Evolutionary conservation across 345 rosid genomes (phyloP), one percentile per base, ranked within the genome.

Genomic region (Euphorbia lathyris): DNA sequence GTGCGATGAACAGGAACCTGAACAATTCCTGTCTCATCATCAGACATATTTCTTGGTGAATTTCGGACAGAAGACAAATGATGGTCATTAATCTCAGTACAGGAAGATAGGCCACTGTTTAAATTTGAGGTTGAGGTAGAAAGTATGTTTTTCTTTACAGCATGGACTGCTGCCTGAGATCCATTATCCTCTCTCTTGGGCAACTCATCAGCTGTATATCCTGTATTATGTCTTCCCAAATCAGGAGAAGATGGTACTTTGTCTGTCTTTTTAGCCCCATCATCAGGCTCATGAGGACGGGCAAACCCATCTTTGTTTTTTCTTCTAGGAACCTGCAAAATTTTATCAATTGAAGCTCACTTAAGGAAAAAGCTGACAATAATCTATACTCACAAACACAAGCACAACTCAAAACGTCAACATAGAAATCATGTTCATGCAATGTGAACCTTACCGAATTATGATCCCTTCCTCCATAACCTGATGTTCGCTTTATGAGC

Each of bases 61-160:
- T 74, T 71, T 42, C 72, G 90, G n/a, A 86, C 64, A 53, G 87
- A 88, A 57, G 91, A 85, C 73, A 74, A 69, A 76, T 75, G 87
- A 77, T 79, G 88, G 71, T 87, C 90, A 65, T 83, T 83, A 71
- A 79, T 83, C 78, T 88, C 96, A 70, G 75, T 72, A 67, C 96
- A 92, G 59, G 96, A 90, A 73, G 88, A 86, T 10, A 91, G 96
- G 43, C 95, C 91, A 78, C 91, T 86, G 76, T 86, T 90, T 74
- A 90, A 79, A 69, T 88, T 86, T 53, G 84, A 85, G 36, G 80
- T 76, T 29, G 87, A 80, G 70, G 80, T 72, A 59, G 87, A 79
- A 27, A 80, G 84, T 70, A 73, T 51, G 40, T 73, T 87, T 73
- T 80, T 80, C 74, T 79, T 82, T 36, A 68, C 68, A 50, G 84